Evolutionary conservation across 352 stramenopile species (phyloP).

Genomic region (Globisporangium middletonii): DNA sequence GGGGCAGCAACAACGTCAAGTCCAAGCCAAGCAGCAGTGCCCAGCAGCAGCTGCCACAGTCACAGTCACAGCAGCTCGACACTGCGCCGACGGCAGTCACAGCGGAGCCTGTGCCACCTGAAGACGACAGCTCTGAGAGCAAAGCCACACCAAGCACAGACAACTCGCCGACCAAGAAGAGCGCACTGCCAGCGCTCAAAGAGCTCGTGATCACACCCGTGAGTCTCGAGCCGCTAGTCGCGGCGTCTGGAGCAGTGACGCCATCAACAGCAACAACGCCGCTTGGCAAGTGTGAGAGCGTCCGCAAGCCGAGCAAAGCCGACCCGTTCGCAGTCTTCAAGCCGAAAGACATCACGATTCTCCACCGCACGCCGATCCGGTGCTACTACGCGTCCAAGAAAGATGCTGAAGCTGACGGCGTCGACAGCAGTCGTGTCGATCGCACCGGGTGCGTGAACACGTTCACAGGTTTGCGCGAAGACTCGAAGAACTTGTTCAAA

Average conservation of each 20-base stretch:
- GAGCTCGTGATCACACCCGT: conserved; percentile 9
- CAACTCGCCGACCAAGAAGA: conserved; percentile 6
- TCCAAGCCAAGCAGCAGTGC: neutral
- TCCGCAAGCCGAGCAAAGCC: conserved; percentile 14
- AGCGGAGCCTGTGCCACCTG: neutral
- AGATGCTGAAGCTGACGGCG: conserved; percentile 69
- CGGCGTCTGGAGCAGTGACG: neutral
- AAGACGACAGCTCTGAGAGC: neutral
- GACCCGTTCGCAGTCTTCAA: conserved; percentile 29
- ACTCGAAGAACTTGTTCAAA: conserved; percentile 76
- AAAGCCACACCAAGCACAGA: neutral
- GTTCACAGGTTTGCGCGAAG: conserved; percentile 78
- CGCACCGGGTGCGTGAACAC: conserved; percentile 74
- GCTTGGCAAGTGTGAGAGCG: conserved; percentile 12
- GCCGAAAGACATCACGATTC: conserved; percentile 71
- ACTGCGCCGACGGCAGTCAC: neutral
- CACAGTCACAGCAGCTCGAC: neutral
- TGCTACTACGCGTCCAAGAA: conserved; percentile 78
- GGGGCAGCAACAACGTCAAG: neutral
- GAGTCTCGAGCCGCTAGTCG: neutral
- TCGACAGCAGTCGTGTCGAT: conserved; percentile 45
- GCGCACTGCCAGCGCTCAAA: conserved; percentile 3
- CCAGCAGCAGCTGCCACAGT: neutral
- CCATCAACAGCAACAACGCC: conserved; percentile 10
- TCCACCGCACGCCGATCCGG: conserved; percentile 70